These are phyloP conservation scores for Furcasterigmium furcatum DNA, from an alignment of 2,329 filamentous ascomycete genomes.

Conservation along the genomic window DNA sequence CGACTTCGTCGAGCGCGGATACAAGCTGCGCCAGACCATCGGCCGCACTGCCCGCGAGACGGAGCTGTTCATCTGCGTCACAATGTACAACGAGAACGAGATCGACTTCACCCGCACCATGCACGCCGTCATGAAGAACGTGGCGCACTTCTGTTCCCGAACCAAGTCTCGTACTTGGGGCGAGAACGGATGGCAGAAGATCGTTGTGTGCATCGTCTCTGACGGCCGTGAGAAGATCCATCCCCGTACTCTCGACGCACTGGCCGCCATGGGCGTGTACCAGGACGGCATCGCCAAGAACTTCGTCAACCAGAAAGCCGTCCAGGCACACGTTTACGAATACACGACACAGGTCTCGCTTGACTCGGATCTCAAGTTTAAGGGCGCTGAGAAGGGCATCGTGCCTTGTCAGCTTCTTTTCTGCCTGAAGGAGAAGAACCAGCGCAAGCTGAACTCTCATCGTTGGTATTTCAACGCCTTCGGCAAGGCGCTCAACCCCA, in stretches of 20 bases:
- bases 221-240: slow-evolving; percentile 91
- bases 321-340: slow-evolving; percentile 96
- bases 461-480: slow-evolving; percentile 99
- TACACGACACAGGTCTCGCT: slow-evolving; percentile 98
- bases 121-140: slow-evolving; percentile 98
- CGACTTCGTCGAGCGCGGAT: slow-evolving; percentile 84
- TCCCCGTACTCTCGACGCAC: slow-evolving; percentile 84
- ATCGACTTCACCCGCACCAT: slow-evolving; percentile 96
- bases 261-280: slow-evolving; percentile 96
- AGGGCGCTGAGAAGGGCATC: slow-evolving; percentile 98
- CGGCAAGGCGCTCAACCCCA: slow-evolving; percentile 86
- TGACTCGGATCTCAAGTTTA: slow-evolving; percentile 95
- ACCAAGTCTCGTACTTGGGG: slow-evolving; percentile 95
- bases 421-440: slow-evolving; percentile 96
- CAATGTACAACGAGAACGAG: slow-evolving; percentile 99
- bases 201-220: slow-evolving; percentile 94
- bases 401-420: slow-evolving; percentile 98
- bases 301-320: slow-evolving; percentile 90
- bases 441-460: slow-evolving; percentile 97
- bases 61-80: slow-evolving; percentile 93
- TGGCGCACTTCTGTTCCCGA: slow-evolving; percentile 91
- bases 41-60: slow-evolving; percentile 82
- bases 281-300: slow-evolving; percentile 99
- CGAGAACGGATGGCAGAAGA: slow-evolving; percentile 97
- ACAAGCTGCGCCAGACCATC: slow-evolving; percentile 89